Base-by-base conservation (phyloP, 2,329 filamentous ascomycete genomes). In the Venturia aucupariae region DNA sequence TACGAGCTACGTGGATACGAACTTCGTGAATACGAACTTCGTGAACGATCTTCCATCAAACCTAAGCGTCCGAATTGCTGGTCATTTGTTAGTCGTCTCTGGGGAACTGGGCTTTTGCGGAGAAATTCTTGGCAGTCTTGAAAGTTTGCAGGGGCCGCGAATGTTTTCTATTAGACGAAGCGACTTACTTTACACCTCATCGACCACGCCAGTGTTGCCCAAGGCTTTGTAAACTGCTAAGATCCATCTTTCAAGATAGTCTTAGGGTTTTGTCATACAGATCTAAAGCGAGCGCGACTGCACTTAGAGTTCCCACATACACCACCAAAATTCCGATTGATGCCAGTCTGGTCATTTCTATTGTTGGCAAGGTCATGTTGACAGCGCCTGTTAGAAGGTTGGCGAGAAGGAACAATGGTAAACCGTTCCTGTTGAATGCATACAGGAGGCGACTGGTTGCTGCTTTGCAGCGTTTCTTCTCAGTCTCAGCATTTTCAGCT, bases 321-420 rank as follows among this genome's bases (percentile, higher is more conserved):
- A 75, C 84, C 27, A 90, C 75, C 67, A 99, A 75, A 41, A 97
- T 85, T 0, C 75, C 86, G 85, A 96, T 90, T 0, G 92, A 85
- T 64, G 78, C 74, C 3, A 82, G 70, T 10, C 84, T 83, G 4
- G 80, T 81, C 67, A 89, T 85, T 72, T 93, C 83, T 68, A 97
- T 76, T 2, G 94, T 99, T 46, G 88, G 87, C 64, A 97, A 75
- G 4, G 87, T 90, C 81, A 99, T 80, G 74, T 99, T 99, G 63
- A 97, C 88, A 19, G 91, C 72, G 0, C 94, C 94, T 0, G 94
- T 99, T 67, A 96, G 76, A 59, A 99, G 76, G 72, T 99, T 99
- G 2, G 94, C 92, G 44, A 92, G 72, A 65, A 99, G 75, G 72
- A 99, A 99, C 0, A 97, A 76, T 0, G 85, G 86, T 59, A 99